A percentile compares a stretch with the other conserved stretches of the same genome.
Conservation (phyloP, 306 rosid genomes). For the Rosa rugosa region DNA sequence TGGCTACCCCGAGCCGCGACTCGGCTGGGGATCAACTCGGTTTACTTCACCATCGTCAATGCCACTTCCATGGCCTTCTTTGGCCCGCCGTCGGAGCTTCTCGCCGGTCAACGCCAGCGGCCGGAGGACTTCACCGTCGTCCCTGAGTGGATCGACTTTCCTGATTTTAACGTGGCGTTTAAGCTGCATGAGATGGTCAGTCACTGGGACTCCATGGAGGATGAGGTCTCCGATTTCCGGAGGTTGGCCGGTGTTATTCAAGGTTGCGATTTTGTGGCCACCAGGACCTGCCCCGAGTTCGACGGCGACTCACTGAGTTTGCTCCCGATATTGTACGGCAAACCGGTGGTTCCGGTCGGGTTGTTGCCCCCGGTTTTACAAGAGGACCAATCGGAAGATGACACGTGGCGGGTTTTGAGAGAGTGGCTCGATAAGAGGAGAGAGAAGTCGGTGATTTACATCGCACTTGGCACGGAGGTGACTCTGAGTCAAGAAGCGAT, state of each 20-base stretch:
- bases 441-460: constrained; percentile 25
- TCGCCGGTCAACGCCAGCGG: background rate
- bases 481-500: constrained; percentile 4
- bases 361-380: background rate
- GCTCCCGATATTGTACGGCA: constrained; percentile 14
- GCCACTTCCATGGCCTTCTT: background rate
- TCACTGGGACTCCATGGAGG: constrained; percentile 26
- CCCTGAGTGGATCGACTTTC: constrained; percentile 15
- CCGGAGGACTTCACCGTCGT: constrained; percentile 30
- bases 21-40: constrained; percentile 3
- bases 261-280: background rate
- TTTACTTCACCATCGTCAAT: background rate
- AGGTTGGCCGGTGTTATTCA: background rate
- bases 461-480: constrained; percentile 28
- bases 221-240: constrained; percentile 14
- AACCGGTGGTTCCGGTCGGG: constrained; percentile 33
- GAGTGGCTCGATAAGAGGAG: constrained; percentile 18
- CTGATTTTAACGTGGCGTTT: background rate
- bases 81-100: constrained; percentile 11
- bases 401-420: background rate
- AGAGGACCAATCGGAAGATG: background rate
- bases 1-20: constrained; percentile 15
- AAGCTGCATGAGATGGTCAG: constrained; percentile 17
- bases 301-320: constrained; percentile 16
- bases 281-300: constrained; percentile 16